Conservation (phyloP, 306 rosid species). For the Gynostemma pentaphyllum region DNA sequence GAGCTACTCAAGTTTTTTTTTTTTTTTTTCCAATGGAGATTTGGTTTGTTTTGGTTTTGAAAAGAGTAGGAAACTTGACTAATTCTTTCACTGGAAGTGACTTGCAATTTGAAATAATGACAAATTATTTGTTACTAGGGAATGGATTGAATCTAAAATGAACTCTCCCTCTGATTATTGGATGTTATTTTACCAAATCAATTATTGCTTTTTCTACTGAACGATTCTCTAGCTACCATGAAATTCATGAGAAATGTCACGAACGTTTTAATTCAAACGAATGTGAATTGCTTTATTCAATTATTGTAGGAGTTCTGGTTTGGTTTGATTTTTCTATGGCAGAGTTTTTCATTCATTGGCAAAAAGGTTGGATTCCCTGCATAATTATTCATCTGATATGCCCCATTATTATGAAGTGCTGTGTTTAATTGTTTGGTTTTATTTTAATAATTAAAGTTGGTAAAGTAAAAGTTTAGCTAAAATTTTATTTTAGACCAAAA, state of each 20-base stretch:
- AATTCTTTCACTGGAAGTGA: background rate
- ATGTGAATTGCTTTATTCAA: background rate
- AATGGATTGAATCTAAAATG: no score
- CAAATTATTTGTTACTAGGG: background rate
- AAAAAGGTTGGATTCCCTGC: background rate
- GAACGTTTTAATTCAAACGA: background rate
- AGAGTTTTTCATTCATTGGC: background rate
- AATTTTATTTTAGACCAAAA: background rate
- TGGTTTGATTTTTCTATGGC: conserved; percentile 1
- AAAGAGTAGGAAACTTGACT: background rate
- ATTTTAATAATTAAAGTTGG: background rate
- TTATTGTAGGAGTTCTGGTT: background rate
- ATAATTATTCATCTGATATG: background rate
- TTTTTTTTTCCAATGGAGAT: background rate
- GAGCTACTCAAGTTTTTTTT: background rate
- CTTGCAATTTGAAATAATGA: background rate
- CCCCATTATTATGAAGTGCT: background rate
- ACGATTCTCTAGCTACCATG: background rate
- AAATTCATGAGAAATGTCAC: background rate
- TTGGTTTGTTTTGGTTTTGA: background rate
- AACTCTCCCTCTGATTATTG: background rate
- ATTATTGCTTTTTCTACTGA: no score
- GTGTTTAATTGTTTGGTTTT: background rate
- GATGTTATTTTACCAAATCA: background rate
- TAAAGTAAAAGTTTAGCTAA: background rate